Conservation (phyloP, 2,329 filamentous ascomycete genomes). For the Colletotrichum melonis region DNA sequence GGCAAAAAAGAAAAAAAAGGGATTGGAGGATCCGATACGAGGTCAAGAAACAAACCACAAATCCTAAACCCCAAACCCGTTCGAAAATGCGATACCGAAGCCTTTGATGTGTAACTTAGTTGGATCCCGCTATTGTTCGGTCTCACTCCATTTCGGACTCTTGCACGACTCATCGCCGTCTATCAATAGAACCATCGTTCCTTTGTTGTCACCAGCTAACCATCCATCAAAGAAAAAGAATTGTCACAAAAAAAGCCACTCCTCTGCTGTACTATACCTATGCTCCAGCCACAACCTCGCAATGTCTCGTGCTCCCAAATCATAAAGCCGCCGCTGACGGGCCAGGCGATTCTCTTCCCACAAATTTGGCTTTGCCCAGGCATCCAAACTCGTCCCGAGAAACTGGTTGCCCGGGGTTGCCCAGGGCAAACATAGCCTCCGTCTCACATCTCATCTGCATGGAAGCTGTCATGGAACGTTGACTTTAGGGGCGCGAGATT, state of each 20-base stretch:
- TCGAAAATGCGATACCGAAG: neutral
- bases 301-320: neutral
- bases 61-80: too few relatives aligned
- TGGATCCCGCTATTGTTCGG: neutral
- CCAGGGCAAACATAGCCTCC: neutral
- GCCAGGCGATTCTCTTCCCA: neutral
- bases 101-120: neutral
- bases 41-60: neutral
- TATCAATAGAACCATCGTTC: neutral
- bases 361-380: neutral
- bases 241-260: neutral
- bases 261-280: neutral
- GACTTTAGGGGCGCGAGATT: neutral
- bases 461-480: slow-evolving; percentile 21
- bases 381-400: slow-evolving; percentile 12
- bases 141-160: neutral
- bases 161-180: neutral
- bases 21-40: neutral
- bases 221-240: neutral
- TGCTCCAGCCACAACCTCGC: neutral
- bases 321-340: slow-evolving; percentile 1
- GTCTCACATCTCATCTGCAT: neutral
- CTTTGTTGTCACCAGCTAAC: neutral
- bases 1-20: too few relatives aligned
- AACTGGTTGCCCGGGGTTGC: slow-evolving; percentile 15